phyloP scores from a whole-genome alignment of 2,329 filamentous ascomycete genomes.

The Aschersonia sp. region DNA sequence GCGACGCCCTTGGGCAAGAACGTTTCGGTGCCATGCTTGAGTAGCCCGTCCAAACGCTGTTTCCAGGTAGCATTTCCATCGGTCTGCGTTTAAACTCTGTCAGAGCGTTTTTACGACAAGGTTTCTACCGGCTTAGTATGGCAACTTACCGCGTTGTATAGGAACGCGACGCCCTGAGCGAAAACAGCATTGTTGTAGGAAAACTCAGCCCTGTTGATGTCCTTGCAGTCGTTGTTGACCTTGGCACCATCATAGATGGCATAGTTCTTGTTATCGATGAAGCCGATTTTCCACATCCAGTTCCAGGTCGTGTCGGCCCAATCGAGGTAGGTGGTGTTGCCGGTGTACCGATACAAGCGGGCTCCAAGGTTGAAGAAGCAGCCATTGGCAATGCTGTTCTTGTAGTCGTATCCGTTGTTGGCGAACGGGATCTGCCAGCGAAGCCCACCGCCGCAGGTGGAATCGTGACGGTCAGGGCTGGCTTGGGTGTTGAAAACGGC shows the following conservation, averaged over 20 bases:
- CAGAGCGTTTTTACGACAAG: not conserved
- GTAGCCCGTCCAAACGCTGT: conserved; percentile 25
- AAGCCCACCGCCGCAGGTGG: conserved; percentile 43
- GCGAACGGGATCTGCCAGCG: conserved; percentile 66
- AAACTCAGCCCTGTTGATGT: conserved; percentile 41
- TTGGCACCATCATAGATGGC: conserved; percentile 46
- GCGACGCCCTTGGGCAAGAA: conserved; percentile 44
- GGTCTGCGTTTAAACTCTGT: conserved; percentile 18
- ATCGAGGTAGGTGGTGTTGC: conserved; percentile 47
- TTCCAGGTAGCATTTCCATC: conserved; percentile 36
- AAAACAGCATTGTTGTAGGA: conserved; percentile 46
- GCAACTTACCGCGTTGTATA: conserved; percentile 42
- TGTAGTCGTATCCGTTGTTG: conserved; percentile 66
- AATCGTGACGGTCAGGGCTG: conserved; percentile 40
- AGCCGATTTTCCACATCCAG: conserved; percentile 40
- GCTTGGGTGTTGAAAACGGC: conserved; percentile 48
- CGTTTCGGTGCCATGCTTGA: conserved; percentile 20
- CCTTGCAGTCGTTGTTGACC: conserved; percentile 35
- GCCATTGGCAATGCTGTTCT: conserved; percentile 44
- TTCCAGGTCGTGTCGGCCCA: conserved; percentile 51
- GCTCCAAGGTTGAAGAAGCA: conserved; percentile 53
- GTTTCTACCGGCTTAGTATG: not conserved
- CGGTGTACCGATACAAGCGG: conserved; percentile 56
- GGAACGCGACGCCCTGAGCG: conserved; percentile 42
- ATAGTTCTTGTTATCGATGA: conserved; percentile 43